Conservation (phyloP, 2,329 filamentous ascomycete species). For the Xylariaceae sp. region DNA sequence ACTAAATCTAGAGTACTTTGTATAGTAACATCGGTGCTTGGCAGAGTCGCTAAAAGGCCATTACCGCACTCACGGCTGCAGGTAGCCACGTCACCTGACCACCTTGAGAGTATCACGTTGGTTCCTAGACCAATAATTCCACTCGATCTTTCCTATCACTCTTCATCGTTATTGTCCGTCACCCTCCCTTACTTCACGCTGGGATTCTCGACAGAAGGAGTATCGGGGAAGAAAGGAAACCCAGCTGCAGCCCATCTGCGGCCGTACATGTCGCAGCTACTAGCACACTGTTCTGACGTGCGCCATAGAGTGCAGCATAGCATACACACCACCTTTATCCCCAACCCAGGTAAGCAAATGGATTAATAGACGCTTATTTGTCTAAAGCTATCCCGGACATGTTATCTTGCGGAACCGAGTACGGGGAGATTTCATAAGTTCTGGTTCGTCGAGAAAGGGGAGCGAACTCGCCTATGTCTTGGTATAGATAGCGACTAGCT, state of each 20-base stretch:
- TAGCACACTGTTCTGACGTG: slow-evolving; percentile 1
- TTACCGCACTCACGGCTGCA: slow-evolving; percentile 10
- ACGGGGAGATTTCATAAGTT: slow-evolving; percentile 11
- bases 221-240: not conserved
- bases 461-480: not conserved
- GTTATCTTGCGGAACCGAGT: slow-evolving; percentile 6
- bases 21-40: slow-evolving; percentile 15
- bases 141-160: slow-evolving; percentile 2
- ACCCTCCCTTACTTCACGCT: slow-evolving; percentile 18
- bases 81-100: slow-evolving; percentile 26
- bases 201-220: slow-evolving; percentile 10
- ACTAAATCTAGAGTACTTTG: too few species aligned
- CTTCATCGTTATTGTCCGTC: not conserved
- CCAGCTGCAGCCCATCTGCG: not conserved
- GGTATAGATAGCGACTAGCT: too few species aligned
- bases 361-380: too few species aligned
- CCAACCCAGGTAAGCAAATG: too few species aligned
- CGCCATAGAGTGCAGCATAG: slow-evolving; percentile 18
- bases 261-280: not conserved
- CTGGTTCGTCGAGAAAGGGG: slow-evolving; percentile 7
- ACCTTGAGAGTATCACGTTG: slow-evolving; percentile 13
- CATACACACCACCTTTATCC: not conserved
- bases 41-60: slow-evolving; percentile 6
- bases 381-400: too few species aligned
- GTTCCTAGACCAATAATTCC: slow-evolving; percentile 8